Evolutionary conservation across 495 filamentous ascomycete genomes (phyloP), one percentile per base, ranked within the genome.

Genomic region (Glarea lozoyensis): DNA sequence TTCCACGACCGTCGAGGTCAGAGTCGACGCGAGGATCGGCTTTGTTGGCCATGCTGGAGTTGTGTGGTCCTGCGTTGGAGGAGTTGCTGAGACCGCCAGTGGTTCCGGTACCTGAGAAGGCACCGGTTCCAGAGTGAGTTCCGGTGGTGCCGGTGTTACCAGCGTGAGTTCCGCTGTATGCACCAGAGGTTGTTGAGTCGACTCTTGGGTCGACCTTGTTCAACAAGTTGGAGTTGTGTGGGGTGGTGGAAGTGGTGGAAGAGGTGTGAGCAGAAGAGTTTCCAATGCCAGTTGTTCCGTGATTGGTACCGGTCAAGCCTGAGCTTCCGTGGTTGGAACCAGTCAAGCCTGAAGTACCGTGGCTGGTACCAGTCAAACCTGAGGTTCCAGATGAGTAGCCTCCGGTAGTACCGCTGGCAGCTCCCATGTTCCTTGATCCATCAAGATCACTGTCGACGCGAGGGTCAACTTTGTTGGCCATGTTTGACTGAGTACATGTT

Each of bases 21-120:
- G 61, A 67, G 52, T 74, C 72, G 37, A 75, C 67, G 23, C 72
- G 63, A 11, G 75, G 76, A 35, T 78, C 71, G 6, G 62, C 21
- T 59, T 75, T 76, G 63, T 78, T 73, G 40, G 60, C 43, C 19
- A 69, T 42, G 49, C 76, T 68, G 34, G 64, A 71, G 45, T 37
- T 29, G 42, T 49, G 45, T n/a, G 31, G 43, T 3, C 51, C 54
- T 21, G 37, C 50, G 25, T 53, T 60, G 4, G 60, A 60, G 5
- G 55, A 55, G 0, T 50, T 43, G 18, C 47, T 55, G 16, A 58
- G 52, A 1, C 57, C 56, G 10, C 58, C 57, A 29, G 51, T 48
- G 0, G 56, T 55, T 7, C 57, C 57, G 9, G 54, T 59, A 13
- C 44, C 20, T 23, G 42, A 51, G 27, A 50, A 52, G 27, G 49